Conservation (phyloP, 2,329 filamentous ascomycete species). For the Hypoxylon sp. region DNA sequence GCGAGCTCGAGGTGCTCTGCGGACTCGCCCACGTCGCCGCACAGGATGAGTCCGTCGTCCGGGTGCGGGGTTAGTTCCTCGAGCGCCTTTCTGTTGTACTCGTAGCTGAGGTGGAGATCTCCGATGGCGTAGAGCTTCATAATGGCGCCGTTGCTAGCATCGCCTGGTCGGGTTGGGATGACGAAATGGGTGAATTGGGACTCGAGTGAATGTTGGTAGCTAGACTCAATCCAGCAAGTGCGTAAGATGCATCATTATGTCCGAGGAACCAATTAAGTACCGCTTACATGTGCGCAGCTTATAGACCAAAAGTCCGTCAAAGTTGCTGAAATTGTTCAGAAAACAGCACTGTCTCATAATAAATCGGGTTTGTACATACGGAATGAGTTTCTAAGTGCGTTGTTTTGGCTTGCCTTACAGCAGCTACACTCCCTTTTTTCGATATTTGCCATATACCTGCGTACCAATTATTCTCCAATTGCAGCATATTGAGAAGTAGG, state of each 20-base stretch:
- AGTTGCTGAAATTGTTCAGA: conserved; percentile 4
- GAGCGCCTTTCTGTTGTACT: conserved; percentile 54
- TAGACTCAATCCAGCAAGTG: conserved; percentile 21
- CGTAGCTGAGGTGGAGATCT: conserved; percentile 57
- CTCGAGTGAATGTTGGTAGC: background rate
- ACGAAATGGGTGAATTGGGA: conserved; percentile 5
- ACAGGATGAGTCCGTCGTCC: conserved; percentile 57
- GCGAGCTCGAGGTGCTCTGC: conserved; percentile 55
- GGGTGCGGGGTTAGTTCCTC: conserved; percentile 52
- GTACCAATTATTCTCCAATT: background rate
- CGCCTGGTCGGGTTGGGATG: conserved; percentile 16
- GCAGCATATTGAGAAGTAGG: conserved; percentile 1
- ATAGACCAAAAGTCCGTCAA: conserved; percentile 2
- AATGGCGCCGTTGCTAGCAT: conserved; percentile 23
- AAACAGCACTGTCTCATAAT: background rate
- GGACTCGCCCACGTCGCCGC: conserved; percentile 58
- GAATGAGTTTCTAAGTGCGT: conserved; percentile 3
- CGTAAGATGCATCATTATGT: conserved; percentile 21
- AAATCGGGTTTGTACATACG: conserved; percentile 1
- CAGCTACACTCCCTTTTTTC: background rate
- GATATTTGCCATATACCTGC: background rate
- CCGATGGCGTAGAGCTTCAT: conserved; percentile 57
- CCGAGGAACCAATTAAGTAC: conserved; percentile 30
- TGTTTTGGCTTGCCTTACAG: background rate
- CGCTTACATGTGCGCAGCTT: conserved; percentile 23